A percentile compares a stretch with the other conserved stretches of the same genome.
phyloP scores from a whole-genome alignment of 2,329 filamentous ascomycete species.

The Hypoxylon sp. region DNA sequence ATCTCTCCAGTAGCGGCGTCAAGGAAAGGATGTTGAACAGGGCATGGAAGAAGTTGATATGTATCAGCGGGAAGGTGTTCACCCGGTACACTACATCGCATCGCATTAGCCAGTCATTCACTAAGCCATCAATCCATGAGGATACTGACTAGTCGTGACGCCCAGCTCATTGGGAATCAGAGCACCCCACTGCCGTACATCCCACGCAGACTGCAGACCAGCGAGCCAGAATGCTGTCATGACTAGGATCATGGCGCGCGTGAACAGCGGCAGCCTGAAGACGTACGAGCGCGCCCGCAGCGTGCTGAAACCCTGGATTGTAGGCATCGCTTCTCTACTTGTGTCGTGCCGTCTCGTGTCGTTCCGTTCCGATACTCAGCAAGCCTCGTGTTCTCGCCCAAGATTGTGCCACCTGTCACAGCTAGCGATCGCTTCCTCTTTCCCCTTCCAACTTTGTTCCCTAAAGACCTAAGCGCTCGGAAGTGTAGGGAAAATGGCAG shows the following conservation, averaged over 20 bases:
- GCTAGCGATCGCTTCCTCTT: neutral
- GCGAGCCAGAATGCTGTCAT: constrained; percentile 79
- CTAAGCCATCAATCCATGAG: too few species aligned
- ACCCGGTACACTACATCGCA: constrained; percentile 82
- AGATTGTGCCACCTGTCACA: constrained; percentile 11
- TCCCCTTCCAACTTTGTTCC: constrained; percentile 5
- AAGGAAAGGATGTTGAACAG: constrained; percentile 84
- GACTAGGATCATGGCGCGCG: constrained; percentile 76
- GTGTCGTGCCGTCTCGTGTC: neutral
- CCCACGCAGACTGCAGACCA: constrained; percentile 78
- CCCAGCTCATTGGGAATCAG: constrained; percentile 83
- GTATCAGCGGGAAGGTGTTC: constrained; percentile 92
- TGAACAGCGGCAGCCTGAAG: constrained; percentile 88
- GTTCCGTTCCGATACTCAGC: neutral
- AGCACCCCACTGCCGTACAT: constrained; percentile 81
- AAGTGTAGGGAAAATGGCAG: constrained; percentile 5
- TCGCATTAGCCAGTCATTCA: constrained; percentile 23
- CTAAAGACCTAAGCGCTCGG: constrained; percentile 5
- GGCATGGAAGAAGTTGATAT: constrained; percentile 84
- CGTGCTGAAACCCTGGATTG: constrained; percentile 73
- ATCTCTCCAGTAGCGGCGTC: constrained; percentile 90
- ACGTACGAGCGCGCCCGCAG: constrained; percentile 84
- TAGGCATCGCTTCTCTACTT: constrained; percentile 52
- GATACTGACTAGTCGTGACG: constrained; percentile 75
- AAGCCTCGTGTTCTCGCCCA: constrained; percentile 1